Conservation (phyloP, 805 yeast species). For the Metschnikowia bowlesiae region DNA sequence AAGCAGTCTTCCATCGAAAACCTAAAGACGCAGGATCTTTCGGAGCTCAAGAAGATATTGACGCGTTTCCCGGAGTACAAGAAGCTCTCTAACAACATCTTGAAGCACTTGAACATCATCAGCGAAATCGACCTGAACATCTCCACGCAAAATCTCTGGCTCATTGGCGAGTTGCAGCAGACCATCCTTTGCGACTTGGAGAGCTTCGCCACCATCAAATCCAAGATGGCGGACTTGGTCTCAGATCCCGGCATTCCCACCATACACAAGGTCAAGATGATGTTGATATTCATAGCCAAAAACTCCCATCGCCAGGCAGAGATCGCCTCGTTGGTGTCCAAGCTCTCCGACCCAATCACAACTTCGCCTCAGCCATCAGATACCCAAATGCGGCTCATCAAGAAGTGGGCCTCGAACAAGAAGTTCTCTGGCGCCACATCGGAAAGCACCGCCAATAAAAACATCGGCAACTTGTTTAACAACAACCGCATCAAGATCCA, state of each 20-base stretch:
- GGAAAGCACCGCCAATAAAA: constrained; percentile 8
- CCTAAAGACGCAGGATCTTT: constrained; percentile 60
- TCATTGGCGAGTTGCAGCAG: constrained; percentile 87
- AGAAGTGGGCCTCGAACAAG: constrained; percentile 13
- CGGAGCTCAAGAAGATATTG: constrained; percentile 86
- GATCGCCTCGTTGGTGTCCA: constrained; percentile 20
- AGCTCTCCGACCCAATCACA: constrained; percentile 26
- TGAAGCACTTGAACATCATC: constrained; percentile 88
- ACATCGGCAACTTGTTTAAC: constrained; percentile 29
- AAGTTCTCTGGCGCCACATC: not conserved
- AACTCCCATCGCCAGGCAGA: constrained; percentile 45
- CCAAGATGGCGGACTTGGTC: constrained; percentile 53
- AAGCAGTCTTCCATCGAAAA: constrained; percentile 57
- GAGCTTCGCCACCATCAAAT: constrained; percentile 37
- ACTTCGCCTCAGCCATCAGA: constrained; percentile 31
- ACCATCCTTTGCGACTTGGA: constrained; percentile 58
- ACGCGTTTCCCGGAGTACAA: constrained; percentile 94
- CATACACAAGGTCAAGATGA: constrained; percentile 62
- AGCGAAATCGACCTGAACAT: constrained; percentile 80
- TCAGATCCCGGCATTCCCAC: constrained; percentile 40
- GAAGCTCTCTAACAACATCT: constrained; percentile 78
- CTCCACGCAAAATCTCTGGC: constrained; percentile 64
- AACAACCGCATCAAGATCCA: constrained; percentile 29
- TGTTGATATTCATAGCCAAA: constrained; percentile 68
- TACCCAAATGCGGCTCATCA: constrained; percentile 29